Evolutionary conservation across 306 rosid species (phyloP).

Genomic region (Malus orientalis): DNA sequence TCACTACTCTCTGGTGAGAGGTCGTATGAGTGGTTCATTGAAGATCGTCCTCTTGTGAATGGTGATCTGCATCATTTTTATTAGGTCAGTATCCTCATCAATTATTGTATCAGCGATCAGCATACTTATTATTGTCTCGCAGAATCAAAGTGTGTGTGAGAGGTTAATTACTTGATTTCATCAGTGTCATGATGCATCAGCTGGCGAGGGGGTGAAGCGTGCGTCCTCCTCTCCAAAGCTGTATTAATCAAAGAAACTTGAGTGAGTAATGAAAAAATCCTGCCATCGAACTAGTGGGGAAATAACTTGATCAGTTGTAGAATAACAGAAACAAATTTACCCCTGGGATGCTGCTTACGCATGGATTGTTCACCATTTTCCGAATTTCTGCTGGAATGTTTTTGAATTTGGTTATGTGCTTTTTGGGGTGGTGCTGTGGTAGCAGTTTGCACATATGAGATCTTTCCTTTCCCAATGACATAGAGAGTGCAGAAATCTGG

Average conservation of each 20-base stretch:
- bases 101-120: not conserved
- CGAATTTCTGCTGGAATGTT: not conserved
- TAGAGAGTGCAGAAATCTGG: conserved; percentile 78
- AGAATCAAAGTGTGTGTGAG: not conserved
- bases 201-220: conserved; percentile 11
- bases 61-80: conserved; percentile 41
- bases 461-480: conserved; percentile 65
- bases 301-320: not conserved
- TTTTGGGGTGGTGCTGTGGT: conserved; percentile 9
- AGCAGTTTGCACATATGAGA: conserved; percentile 44
- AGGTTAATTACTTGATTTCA: conserved; percentile 43
- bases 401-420: conserved; percentile 3
- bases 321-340: conserved; percentile 15
- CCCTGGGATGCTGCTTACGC: conserved; percentile 16
- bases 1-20: conserved; percentile 34
- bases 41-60: conserved; percentile 27
- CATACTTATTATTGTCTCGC: too few species aligned
- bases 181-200: conserved; percentile 8
- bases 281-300: not conserved
- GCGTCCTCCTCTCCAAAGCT: conserved; percentile 25
- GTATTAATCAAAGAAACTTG: conserved; percentile 1
- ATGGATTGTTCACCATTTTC: conserved; percentile 3
- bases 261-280: not conserved
- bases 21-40: conserved; percentile 33
- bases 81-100: not conserved